Evolutionary conservation across 371 early-diverging fungal genomes (phyloP).

Genomic region (Rhizopus microsporus): DNA sequence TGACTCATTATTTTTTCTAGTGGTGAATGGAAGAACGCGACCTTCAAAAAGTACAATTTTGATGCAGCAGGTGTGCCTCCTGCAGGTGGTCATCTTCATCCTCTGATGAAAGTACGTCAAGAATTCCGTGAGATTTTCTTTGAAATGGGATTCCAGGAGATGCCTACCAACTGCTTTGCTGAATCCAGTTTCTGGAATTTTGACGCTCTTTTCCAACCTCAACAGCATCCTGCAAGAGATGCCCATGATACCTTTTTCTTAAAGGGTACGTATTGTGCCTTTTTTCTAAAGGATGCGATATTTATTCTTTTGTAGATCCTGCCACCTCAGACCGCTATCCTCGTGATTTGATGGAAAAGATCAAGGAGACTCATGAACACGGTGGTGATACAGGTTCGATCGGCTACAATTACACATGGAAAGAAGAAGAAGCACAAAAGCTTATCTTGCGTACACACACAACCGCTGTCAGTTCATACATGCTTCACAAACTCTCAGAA

Average conservation of each 20-base stretch:
- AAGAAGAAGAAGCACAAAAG: constrained; percentile 93
- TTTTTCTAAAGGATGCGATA: neutral
- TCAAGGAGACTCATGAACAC: constrained; percentile 90
- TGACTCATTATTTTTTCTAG: constrained; percentile 32
- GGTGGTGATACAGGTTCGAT: constrained; percentile 97
- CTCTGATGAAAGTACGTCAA: constrained; percentile 98
- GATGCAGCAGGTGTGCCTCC: constrained; percentile 88
- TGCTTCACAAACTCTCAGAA: constrained; percentile 94
- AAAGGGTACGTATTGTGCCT: constrained; percentile 40
- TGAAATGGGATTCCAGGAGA: constrained; percentile 99
- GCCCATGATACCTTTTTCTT: constrained; percentile 99
- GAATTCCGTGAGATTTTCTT: constrained; percentile 99
- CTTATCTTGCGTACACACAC: constrained; percentile 99
- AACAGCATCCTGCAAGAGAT: constrained; percentile 99
- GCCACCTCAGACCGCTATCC: constrained; percentile 81
- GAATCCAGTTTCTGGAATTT: constrained; percentile 99
- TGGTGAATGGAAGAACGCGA: constrained; percentile 89
- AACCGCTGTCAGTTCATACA: constrained; percentile 93
- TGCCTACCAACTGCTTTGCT: constrained; percentile 98
- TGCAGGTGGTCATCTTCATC: constrained; percentile 95
- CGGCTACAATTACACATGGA: constrained; percentile 97
- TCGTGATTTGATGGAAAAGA: constrained; percentile 86
- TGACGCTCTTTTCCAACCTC: constrained; percentile 99
- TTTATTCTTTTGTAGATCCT: constrained; percentile 60
- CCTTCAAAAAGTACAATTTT: constrained; percentile 99